Base-by-base conservation (phyloP, 140 eudicot species). In the Bidens hawaiensis region DNA sequence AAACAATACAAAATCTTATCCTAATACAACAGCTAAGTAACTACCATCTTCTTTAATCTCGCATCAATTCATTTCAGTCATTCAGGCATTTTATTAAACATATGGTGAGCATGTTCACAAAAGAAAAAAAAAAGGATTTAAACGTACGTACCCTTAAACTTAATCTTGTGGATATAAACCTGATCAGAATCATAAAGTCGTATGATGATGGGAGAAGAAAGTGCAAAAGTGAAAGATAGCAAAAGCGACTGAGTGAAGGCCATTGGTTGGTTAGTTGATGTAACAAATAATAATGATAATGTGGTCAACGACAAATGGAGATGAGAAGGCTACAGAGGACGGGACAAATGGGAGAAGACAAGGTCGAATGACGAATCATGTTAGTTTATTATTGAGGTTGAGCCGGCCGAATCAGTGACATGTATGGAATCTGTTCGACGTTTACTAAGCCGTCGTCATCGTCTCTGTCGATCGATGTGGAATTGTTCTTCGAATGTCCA, bases 291-390 rank as follows among this genome's bases (percentile, higher is more conserved):
- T 23, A 13, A n/a, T n/a, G n/a, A 34, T 31, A 34, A 38, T 38
- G 34, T 23, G 68, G 34, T 19, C 22, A 11, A 45, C 27, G 58
- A 64, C 68, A 57, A 56, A 64, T 33, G 57, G 60, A 15, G 60
- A 62, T 56, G 56, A 53, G 68, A 51, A 30, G 62, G 58, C 22
- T 23, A 54, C 24, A 62, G 57, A 60, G 42, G 58, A 64, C 31
- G 67, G 30, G 78, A 75, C 85, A 79, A 67, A 71, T 75, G 77
- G 76, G 75, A 71, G 69, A 46, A 25, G 78, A 79, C 78, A 71
- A 46, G n/a, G n/a, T n/a, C n/a, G n/a, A n/a, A n/a, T n/a, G n/a
- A n/a, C n/a, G n/a, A n/a, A n/a, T n/a, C n/a, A n/a, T n/a, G n/a
- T 71, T 61, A 26, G 65, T 53, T 63, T 62, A 71, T 62, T n/a